Evolutionary conservation across 495 filamentous ascomycete species (phyloP).

Genomic region (Xylaria curta): DNA sequence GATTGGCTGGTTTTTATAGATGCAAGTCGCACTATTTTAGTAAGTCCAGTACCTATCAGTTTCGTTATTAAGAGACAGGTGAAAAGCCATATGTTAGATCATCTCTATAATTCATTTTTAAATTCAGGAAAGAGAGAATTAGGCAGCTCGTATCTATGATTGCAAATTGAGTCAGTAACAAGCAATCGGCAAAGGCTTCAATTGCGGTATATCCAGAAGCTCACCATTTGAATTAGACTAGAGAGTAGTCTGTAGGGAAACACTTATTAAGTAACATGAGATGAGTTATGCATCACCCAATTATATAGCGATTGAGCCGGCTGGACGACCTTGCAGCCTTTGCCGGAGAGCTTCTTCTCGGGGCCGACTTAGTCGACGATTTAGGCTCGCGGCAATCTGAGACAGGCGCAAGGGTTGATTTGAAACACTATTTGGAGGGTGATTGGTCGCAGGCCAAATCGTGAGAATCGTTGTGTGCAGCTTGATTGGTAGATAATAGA

Average conservation of each 20-base stretch:
- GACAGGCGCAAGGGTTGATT: neutral
- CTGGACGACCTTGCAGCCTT: neutral
- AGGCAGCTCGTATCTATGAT: too few species aligned
- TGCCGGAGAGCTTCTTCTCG: neutral
- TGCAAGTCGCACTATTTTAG: too few species aligned
- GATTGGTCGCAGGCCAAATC: neutral
- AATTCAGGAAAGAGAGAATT: neutral
- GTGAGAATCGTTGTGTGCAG: neutral
- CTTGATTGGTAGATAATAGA: neutral
- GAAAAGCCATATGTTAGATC: too few species aligned
- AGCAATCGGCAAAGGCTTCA: neutral
- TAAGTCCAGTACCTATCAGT: too few species aligned
- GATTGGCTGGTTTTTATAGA: too few species aligned
- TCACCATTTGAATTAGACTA: neutral
- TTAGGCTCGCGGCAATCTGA: neutral
- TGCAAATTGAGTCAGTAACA: neutral
- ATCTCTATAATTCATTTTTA: neutral
- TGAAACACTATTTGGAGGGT: neutral
- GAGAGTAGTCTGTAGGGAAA: neutral
- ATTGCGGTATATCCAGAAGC: neutral
- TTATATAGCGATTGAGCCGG: neutral
- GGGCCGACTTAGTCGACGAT: neutral
- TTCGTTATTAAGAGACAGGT: too few species aligned
- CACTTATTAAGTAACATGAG: too few species aligned
- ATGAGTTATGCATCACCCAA: neutral